Percentiles rank a stretch among this genome's conserved stretches.
These are phyloP conservation scores for Yarrowia alimentaria DNA, from an alignment of 805 yeast genomes.

Conservation along the genomic window DNA sequence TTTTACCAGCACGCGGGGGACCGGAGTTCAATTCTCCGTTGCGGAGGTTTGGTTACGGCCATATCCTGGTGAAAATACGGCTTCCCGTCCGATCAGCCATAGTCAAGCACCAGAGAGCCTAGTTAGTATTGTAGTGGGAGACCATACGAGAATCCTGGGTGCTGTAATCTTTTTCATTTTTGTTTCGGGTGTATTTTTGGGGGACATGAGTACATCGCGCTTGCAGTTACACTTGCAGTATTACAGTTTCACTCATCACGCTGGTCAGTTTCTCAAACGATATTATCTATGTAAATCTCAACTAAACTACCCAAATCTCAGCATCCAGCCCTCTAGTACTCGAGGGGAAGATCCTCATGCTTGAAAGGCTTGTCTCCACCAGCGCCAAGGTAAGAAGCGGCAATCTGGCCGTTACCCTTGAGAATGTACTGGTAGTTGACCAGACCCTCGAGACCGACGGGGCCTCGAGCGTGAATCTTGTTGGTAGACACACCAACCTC, in stretches of 20 bases:
- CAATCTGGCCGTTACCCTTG: conserved; percentile 90
- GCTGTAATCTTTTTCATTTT: conserved; percentile 9
- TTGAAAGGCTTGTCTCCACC: conserved; percentile 80
- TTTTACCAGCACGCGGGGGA: conserved; percentile 25
- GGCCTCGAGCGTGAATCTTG: conserved; percentile 97
- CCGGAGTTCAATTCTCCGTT: conserved; percentile 25
- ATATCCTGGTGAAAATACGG: conserved; percentile 23
- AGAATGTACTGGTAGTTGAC: conserved; percentile 94
- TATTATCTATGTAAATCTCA: conserved; percentile 12
- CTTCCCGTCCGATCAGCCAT: conserved; percentile 26
- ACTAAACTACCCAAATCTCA: conserved; percentile 5
- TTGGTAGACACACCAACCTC: conserved; percentile 98
- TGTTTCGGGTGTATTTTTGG: neutral
- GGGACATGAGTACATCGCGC: neutral
- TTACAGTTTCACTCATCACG: no score
- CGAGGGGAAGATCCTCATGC: conserved; percentile 46
- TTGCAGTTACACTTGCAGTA: neutral
- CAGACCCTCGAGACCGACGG: conserved; percentile 95
- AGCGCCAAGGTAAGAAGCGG: conserved; percentile 86
- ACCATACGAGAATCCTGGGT: conserved; percentile 24
- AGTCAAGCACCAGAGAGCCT: conserved; percentile 25
- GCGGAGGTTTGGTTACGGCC: conserved; percentile 22
- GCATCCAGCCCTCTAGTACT: no score
- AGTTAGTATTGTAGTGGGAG: conserved; percentile 24
- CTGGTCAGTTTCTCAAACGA: conserved; percentile 13